Evolutionary conservation across 495 filamentous ascomycete species (phyloP).

Genomic region (Penicillium pancosmium): DNA sequence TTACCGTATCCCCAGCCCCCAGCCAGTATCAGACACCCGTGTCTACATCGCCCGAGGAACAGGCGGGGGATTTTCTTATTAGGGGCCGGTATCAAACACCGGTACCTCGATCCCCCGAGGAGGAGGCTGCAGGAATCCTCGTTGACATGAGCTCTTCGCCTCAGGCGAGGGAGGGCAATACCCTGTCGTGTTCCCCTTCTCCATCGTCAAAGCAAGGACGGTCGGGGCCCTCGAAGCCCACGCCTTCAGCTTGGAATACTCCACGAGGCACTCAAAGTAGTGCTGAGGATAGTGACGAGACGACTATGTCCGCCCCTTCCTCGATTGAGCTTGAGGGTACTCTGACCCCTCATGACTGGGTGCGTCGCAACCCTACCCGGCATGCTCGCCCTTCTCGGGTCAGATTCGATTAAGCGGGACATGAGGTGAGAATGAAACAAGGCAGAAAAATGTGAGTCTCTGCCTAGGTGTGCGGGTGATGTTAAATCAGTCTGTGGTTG

Average conservation of each 20-base stretch:
- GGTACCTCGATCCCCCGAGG: background rate
- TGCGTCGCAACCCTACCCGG: slow-evolving; percentile 14
- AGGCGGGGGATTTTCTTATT: too few relatives aligned
- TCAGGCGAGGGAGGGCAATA: too few relatives aligned
- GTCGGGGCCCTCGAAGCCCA: background rate
- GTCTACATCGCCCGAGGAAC: too few relatives aligned
- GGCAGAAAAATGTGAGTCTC: too few relatives aligned
- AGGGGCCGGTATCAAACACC: background rate
- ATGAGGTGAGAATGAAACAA: too few relatives aligned
- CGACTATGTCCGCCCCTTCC: background rate
- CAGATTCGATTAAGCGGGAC: too few relatives aligned
- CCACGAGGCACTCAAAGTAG: background rate
- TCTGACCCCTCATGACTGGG: background rate
- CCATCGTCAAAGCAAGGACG: too few relatives aligned
- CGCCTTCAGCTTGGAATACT: background rate
- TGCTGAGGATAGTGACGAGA: slow-evolving; percentile 1
- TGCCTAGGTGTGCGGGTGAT: too few relatives aligned
- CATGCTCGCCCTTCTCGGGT: slow-evolving; percentile 7
- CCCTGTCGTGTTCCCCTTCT: too few relatives aligned
- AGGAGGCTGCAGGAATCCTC: background rate
- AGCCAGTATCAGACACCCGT: too few relatives aligned
- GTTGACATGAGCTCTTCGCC: background rate
- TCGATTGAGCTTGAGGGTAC: background rate
- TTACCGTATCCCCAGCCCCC: too few relatives aligned
- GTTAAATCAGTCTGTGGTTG: too few relatives aligned